phyloP scores from a whole-genome alignment of 768 basidiomycete species.

The Tylopilus balloui region DNA sequence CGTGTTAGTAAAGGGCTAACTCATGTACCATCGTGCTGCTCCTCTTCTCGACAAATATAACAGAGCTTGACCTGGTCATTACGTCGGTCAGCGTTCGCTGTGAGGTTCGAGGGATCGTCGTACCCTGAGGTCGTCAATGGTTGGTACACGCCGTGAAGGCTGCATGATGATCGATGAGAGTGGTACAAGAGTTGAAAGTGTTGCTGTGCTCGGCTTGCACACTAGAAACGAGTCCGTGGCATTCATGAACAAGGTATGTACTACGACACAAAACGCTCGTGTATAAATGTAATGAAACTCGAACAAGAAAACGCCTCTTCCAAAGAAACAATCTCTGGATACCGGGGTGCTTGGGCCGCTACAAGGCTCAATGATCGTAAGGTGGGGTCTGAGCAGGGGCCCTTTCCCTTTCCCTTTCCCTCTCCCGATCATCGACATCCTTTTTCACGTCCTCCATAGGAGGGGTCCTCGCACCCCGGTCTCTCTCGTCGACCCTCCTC shows the following conservation, averaged over 20 bases:
- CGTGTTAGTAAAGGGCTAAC: neutral
- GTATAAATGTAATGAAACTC: slow-evolving; percentile 1
- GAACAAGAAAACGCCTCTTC: neutral
- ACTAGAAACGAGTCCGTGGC: slow-evolving; percentile 4
- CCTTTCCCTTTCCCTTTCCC: slow-evolving; percentile 52
- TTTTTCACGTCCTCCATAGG: slow-evolving; percentile 39
- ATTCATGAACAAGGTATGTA: slow-evolving; percentile 21
- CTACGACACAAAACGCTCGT: slow-evolving; percentile 9
- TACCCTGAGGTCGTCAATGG: slow-evolving; percentile 34
- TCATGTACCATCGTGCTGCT: slow-evolving; percentile 41
- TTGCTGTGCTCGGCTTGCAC: neutral
- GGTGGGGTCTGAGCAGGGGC: slow-evolving; percentile 50
- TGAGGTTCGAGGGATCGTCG: neutral
- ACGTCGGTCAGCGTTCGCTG: neutral
- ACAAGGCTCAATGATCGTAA: slow-evolving; percentile 44
- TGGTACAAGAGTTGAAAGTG: neutral
- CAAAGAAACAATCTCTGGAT: neutral
- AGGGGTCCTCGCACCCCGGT: slow-evolving; percentile 49
- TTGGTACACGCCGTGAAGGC: slow-evolving; percentile 25
- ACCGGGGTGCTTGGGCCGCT: neutral
- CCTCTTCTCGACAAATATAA: slow-evolving; percentile 78
- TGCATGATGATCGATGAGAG: slow-evolving; percentile 20
- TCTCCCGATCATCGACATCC: slow-evolving; percentile 45
- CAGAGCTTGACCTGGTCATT: slow-evolving; percentile 59
- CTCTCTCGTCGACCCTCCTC: slow-evolving; percentile 44